Evolutionary conservation across 352 stramenopile genomes (phyloP), one percentile per base, ranked within the genome.

Genomic region (Blastocystis sp.): DNA sequence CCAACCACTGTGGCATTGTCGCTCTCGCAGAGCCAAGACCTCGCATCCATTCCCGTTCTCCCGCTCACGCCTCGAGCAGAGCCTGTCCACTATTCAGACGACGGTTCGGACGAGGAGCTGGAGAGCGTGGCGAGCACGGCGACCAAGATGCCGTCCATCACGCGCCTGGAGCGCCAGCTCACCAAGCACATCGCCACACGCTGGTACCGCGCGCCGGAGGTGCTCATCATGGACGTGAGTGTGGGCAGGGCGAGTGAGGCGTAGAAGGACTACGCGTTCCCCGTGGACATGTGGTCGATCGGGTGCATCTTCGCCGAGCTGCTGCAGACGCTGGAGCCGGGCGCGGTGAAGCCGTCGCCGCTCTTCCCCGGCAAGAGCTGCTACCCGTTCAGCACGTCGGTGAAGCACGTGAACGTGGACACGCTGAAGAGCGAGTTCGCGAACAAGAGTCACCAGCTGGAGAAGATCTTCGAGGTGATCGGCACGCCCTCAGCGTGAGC

Each of bases 271-370:
- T 99, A 99, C 92, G 95, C 93, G 76, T 95, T 97, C 55, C 95
- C 96, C 19, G 98, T 99, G 88, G 97, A 99, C 92, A 98, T 98
- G 94, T 99, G 97, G 97, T 98, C 96, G 69, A 91, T 99, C 66
- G 97, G 97, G 12, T 99, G 97, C 93, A 98, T 99, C 88, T 92
- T 99, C 24, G 96, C 61, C 31, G 79, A 89, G 60, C 50, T 89
- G 31, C 60, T 89, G 45, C 79, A 89, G 51, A 89, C 79, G 12
- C 50, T 89, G 37, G 79, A 89, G 33, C 79, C 79, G 9, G 59
- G 9, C 6, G 26, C 59, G 4, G 13, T 26, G 55, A 85, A 66
- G 59, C 74, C 74, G 21, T 37, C 50, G 33, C 55, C 74, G 33
- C 51, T 85, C 6, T 85, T 85, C 29, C 74, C 74, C n/a, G 88